Percentiles rank a stretch among this genome's conserved stretches.
phyloP scores from a whole-genome alignment of 768 basidiomycete genomes.

The Lactarius vividus region DNA sequence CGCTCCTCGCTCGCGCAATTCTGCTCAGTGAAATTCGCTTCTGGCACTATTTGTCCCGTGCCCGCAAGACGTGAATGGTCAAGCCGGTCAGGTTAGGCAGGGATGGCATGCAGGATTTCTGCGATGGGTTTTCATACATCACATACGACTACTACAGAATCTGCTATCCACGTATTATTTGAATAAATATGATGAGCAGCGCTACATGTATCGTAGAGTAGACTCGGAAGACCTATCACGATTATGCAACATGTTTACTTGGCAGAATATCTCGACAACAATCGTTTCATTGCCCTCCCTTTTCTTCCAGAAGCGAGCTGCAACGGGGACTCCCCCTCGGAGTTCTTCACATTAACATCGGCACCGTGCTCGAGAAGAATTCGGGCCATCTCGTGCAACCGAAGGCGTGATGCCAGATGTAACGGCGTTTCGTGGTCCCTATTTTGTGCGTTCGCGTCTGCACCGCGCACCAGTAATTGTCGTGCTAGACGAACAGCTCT shows the following conservation, averaged over 20 bases:
- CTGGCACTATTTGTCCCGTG: no score
- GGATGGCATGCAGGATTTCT: no score
- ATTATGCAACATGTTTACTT: neutral
- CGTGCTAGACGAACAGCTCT: neutral
- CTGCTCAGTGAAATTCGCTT: no score
- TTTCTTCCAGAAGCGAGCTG: neutral
- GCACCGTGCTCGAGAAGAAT: neutral
- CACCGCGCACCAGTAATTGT: neutral
- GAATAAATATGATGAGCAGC: neutral
- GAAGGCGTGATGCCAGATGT: neutral
- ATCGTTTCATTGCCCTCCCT: neutral
- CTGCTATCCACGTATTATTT: no score
- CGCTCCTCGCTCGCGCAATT: no score
- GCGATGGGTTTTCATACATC: no score
- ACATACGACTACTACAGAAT: no score
- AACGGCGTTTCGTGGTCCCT: neutral
- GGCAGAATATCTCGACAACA: neutral
- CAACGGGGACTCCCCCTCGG: neutral
- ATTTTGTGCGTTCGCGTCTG: neutral
- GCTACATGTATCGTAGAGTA: neutral
- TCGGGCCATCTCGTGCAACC: neutral
- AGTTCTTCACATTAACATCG: slow-evolving; percentile 1
- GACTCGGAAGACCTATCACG: no score
- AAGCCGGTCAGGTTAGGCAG: no score
- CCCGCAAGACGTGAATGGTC: no score